These are phyloP conservation scores for Secale cereale DNA, from an alignment of 176 grass and related monocot genomes.

Conservation along the genomic window DNA sequence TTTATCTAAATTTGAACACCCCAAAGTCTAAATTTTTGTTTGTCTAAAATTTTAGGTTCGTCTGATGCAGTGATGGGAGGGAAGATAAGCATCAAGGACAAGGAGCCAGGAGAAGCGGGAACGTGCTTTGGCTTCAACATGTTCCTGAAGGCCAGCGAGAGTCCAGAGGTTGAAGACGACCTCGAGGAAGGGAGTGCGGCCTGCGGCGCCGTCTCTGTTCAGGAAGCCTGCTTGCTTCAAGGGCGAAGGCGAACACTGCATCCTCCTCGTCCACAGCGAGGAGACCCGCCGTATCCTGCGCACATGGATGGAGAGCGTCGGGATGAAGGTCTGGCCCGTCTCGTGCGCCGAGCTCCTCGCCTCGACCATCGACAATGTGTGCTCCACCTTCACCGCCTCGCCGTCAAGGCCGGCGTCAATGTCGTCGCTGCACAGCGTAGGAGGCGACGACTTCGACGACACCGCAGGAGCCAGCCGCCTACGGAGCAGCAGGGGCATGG, in stretches of 20 bases:
- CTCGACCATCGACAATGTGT: constrained; percentile 37
- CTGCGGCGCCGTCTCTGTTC: background rate
- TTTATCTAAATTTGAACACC: too few species aligned
- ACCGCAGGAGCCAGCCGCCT: constrained; percentile 16
- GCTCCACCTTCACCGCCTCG: background rate
- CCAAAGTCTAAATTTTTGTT: too few species aligned
- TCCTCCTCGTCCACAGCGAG: constrained; percentile 53
- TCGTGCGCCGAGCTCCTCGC: constrained; percentile 25
- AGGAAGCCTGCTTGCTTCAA: constrained; percentile 35
- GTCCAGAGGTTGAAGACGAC: too few species aligned
- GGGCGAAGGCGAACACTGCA: constrained; percentile 34
- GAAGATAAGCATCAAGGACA: too few species aligned
- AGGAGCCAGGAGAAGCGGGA: too few species aligned
- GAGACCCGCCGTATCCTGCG: constrained; percentile 62
- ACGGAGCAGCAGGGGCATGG: background rate
- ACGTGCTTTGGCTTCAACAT: too few species aligned
- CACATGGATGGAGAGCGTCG: constrained; percentile 64
- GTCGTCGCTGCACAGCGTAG: background rate
- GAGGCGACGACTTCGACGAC: background rate
- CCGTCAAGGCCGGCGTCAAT: background rate
- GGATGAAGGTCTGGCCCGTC: constrained; percentile 55
- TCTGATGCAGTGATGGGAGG: too few species aligned
- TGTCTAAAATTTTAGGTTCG: too few species aligned
- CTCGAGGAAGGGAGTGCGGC: background rate
- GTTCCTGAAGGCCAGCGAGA: too few species aligned